Conservation (phyloP, 257 asterid genomes). For the Ballota nigra region DNA sequence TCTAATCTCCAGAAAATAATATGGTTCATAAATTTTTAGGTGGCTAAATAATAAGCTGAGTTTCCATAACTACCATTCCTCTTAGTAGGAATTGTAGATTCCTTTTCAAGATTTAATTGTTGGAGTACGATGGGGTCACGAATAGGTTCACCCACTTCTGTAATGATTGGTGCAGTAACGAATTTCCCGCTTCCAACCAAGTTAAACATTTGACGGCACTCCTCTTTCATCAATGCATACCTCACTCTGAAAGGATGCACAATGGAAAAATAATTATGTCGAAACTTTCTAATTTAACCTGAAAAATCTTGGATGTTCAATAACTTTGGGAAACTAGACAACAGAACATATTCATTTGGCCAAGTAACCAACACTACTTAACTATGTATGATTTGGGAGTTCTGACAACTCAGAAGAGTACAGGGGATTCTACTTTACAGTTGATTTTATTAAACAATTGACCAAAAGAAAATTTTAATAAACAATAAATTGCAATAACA, state of each 20-base stretch:
- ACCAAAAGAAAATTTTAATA: no score
- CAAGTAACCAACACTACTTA: neutral
- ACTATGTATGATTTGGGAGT: neutral
- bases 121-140: constrained; percentile 85
- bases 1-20: neutral
- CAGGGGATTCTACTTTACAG: no score
- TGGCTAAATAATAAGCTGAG: constrained; percentile 4
- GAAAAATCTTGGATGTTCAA: constrained; percentile 9
- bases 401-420: neutral
- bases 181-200: constrained; percentile 85
- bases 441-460: no score
- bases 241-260: constrained; percentile 54
- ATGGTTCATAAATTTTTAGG: constrained; percentile 13
- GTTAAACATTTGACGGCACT: constrained; percentile 78
- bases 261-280: constrained; percentile 20
- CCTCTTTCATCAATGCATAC: constrained; percentile 75
- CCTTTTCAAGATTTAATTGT: constrained; percentile 51
- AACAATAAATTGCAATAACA: no score
- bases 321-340: neutral
- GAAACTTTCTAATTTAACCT: constrained; percentile 4
- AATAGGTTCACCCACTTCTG: constrained; percentile 83
- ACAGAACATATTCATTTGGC: neutral
- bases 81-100: constrained; percentile 22
- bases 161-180: constrained; percentile 86
- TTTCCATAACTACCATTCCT: constrained; percentile 34